Percentiles rank a stretch among this genome's conserved stretches.
phyloP scores from a whole-genome alignment of 2,329 filamentous ascomycete species.

The Colletotrichum sp. region DNA sequence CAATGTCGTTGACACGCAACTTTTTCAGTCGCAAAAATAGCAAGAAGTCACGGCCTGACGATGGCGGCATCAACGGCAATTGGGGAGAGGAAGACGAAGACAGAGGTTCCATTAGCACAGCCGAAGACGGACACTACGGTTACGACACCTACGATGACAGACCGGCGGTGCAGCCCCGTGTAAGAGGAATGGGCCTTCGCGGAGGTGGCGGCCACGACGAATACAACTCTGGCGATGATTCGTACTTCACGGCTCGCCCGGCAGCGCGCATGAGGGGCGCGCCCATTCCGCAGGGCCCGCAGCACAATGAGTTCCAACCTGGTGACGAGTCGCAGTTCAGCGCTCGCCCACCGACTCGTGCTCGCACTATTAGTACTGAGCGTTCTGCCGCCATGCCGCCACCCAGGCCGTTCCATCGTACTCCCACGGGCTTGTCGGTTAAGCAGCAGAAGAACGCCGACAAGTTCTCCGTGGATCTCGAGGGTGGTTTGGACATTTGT shows the following conservation, averaged over 20 bases:
- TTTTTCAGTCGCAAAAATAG: constrained; percentile 49
- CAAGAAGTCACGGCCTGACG: constrained; percentile 45
- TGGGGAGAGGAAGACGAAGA: constrained; percentile 53
- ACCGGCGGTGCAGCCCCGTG: constrained; percentile 14
- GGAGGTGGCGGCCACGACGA: constrained; percentile 52
- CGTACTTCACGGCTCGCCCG: constrained; percentile 56
- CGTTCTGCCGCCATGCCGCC: constrained; percentile 14
- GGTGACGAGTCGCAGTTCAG: constrained; percentile 5
- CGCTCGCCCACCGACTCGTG: constrained; percentile 7
- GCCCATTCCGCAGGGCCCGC: not conserved
- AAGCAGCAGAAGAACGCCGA: constrained; percentile 64
- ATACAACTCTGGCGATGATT: constrained; percentile 61
- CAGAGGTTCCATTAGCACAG: constrained; percentile 36
- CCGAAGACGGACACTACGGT: constrained; percentile 22
- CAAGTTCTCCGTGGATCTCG: constrained; percentile 71
- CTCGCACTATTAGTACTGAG: constrained; percentile 32
- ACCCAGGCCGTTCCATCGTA: constrained; percentile 63
- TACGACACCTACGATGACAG: constrained; percentile 24
- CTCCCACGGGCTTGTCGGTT: constrained; percentile 70
- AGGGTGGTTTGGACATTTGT: constrained; percentile 84
- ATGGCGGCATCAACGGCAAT: constrained; percentile 60
- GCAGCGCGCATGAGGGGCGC: constrained; percentile 20
- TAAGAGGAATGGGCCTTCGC: constrained; percentile 32
- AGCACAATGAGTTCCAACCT: constrained; percentile 8
- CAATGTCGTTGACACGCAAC: constrained; percentile 62